A percentile compares a stretch with the other conserved stretches of the same genome.
These are phyloP conservation scores for Apodospora peruviana DNA, from an alignment of 495 filamentous ascomycete species.

Conservation along the genomic window DNA sequence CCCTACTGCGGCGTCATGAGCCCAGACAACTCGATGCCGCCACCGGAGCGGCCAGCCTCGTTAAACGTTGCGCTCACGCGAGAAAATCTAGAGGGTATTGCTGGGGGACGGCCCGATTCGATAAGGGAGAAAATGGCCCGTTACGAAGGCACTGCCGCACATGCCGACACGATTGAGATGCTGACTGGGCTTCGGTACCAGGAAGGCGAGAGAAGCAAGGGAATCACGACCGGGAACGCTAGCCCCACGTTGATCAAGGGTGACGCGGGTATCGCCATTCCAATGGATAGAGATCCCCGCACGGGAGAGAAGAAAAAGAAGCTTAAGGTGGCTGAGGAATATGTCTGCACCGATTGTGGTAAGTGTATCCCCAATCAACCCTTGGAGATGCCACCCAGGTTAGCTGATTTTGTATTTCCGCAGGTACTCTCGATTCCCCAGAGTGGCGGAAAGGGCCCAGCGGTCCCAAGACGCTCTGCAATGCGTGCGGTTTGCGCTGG, in stretches of 20 bases:
- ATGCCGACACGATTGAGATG: conserved; percentile 88
- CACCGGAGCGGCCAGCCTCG: conserved; percentile 57
- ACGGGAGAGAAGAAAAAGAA: conserved; percentile 82
- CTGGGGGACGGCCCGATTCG: conserved; percentile 61
- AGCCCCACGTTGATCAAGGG: conserved; percentile 77
- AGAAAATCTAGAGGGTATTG: conserved; percentile 74
- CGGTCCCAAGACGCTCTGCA: conserved; percentile 94
- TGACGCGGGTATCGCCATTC: conserved; percentile 79
- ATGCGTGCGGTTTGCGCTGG: conserved; percentile 89
- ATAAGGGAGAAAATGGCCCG: conserved; percentile 72
- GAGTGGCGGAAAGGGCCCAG: conserved; percentile 96
- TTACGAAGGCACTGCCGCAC: conserved; percentile 66
- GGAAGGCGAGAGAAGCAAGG: conserved; percentile 82
- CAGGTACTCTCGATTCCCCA: conserved; percentile 77
- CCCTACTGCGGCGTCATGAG: conserved; percentile 14
- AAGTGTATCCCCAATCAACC: conserved; percentile 10
- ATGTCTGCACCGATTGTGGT: conserved; percentile 94
- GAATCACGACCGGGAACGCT: conserved; percentile 79
- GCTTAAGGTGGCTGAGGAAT: conserved; percentile 84
- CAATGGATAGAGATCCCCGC: conserved; percentile 62
- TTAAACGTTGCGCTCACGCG: conserved; percentile 63
- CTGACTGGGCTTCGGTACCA: conserved; percentile 84
- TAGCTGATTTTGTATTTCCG: neutral
- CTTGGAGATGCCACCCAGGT: too few relatives aligned
- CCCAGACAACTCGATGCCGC: conserved; percentile 51